Conservation (phyloP, 129 eudicot species). For the Flaveria robusta region DNA sequence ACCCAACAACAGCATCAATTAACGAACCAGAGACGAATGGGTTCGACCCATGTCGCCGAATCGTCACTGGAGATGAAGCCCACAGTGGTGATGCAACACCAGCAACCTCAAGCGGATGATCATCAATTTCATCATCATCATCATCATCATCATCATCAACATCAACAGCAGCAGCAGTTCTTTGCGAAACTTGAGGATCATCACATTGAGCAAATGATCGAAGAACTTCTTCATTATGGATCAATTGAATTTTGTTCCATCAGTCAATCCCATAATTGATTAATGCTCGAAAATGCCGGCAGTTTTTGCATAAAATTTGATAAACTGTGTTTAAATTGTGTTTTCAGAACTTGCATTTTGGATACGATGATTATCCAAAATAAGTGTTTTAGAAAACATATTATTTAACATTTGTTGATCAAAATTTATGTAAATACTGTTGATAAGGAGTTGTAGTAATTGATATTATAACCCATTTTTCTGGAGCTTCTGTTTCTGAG, state of each 20-base stretch:
- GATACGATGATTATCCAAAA: not conserved
- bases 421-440: constrained; percentile 18
- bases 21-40: constrained; percentile 26
- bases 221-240: constrained; percentile 77
- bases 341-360: constrained; percentile 13
- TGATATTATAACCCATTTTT: constrained; percentile 31
- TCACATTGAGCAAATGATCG: constrained; percentile 81
- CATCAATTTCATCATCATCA: not conserved
- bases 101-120: constrained; percentile 18
- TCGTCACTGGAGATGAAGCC: constrained; percentile 43
- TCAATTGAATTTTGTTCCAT: constrained; percentile 63
- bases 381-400: not conserved
- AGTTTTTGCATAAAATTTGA: constrained; percentile 31
- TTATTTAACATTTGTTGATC: not conserved
- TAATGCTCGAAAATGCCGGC: constrained; percentile 4
- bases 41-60: constrained; percentile 13
- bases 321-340: not conserved
- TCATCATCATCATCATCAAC: constrained; percentile 26
- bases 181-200: constrained; percentile 62
- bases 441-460: constrained; percentile 9
- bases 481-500: constrained; percentile 44
- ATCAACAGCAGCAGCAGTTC: constrained; percentile 32
- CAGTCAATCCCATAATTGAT: constrained; percentile 28
- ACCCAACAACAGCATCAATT: constrained; percentile 39
- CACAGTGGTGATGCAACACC: constrained; percentile 29